Base-by-base conservation (phyloP, 192 early-diverging fungal genomes). In the Linnemannia exigua region DNA sequence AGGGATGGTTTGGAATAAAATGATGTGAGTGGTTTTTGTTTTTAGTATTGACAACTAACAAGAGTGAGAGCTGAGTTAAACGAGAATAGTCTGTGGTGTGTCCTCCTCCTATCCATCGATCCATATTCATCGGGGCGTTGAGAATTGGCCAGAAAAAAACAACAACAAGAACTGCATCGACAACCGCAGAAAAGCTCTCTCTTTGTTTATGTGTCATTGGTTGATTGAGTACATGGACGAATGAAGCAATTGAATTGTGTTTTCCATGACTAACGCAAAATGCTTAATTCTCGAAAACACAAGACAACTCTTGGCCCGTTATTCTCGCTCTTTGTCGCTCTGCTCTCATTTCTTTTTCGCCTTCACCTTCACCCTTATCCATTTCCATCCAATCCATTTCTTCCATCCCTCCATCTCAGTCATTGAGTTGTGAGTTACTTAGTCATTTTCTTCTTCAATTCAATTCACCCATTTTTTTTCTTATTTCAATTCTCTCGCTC, bases 231-330 rank as follows among this genome's bases (percentile, higher is more conserved):
- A 67, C 6, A 67, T n/a, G 69, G 41, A 22, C 12, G 37, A 11
- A 37, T 3, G 22, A 28, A 25, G 7, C 33, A 69, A 38, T 38
- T 31, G 48, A 73, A 52, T 73, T 36, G 71, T 20, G 12, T 31
- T 11, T 33, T 63, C 47, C 15, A 73, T 73, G 72, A 52, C 72
- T 73, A 52, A 73, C 72, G 31, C 16, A 47, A 51, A 73, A 73
- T 73, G 72, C 72, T 52, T 52, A 73, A 41, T 73, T 72, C 19
- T 19, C 14, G 36, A 38, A n/a, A 38, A 41, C 28, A 69, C n/a
- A n/a, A n/a, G n/a, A 38, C 17, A 28, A 69, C 17, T 19, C 48
- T 52, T 41, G 48, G 35, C 28, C n/a, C 46, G 46, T 41, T 37
- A 19, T 33, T 67, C 33, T 37, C 38, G 36, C 15, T 46, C 70